Evolutionary conservation across 768 basidiomycete species (phyloP), one percentile per base, ranked within the genome.

Genomic region (Hortiboletus flavorubellus): DNA sequence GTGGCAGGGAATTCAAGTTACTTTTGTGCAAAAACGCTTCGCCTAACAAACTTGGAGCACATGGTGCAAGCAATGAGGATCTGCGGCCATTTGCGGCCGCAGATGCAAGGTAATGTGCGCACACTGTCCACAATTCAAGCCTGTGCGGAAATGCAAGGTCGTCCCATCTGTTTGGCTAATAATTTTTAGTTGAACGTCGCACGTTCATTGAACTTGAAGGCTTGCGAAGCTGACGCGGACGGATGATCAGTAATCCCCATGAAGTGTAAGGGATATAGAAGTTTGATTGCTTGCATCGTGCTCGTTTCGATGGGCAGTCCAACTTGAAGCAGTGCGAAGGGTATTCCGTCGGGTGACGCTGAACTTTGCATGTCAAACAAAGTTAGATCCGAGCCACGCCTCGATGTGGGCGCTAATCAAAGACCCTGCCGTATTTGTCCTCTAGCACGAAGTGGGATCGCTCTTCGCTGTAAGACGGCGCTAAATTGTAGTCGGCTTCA

Each of bases 61-160:
- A 45, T 12, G n/a, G 3, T n/a, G 8, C 15, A 16, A 11, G 15
- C 12, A 10, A 30, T 12, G 39, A 31, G 9, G 39, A 41, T 56
- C 46, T 44, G 62, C 35, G 58, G 61, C 21, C 12, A 52, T 49
- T 33, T 38, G 12, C n/a, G 21, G n/a, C 31, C 23, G 40, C 21
- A 14, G 45, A 18, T 16, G 15, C 16, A n/a, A 18, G 26, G 59
- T 43, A 30, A 45, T 51, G 53, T n/a, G 11, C 1, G 14, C 18
- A 26, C 34, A 46, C 18, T 9, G 5, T 26, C 26, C 16, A 21
- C 34, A 23, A 39, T 39, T 10, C 23, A 23, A 46, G 46, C 58
- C 47, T 34, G 26, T 34, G 39, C 23, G 29, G 31, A 29, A 38
- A 40, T n/a, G 23, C 29, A 26, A 52, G 43, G 14, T 38, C 9